Conservation (phyloP, 371 early-diverging fungal species). For the Vairimorpha apis region DNA sequence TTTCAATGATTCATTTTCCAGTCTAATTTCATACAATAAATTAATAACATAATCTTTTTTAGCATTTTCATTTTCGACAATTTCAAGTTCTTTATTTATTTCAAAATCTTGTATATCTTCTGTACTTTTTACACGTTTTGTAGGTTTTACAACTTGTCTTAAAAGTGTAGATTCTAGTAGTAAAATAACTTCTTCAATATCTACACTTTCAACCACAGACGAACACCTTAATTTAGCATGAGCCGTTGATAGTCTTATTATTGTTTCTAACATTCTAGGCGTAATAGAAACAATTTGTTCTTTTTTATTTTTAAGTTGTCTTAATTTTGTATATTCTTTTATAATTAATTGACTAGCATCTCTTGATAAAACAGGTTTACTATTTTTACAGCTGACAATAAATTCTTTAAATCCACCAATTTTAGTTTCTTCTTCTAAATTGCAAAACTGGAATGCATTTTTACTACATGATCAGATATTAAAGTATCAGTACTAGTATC, state of each 20-base stretch:
- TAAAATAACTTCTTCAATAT: constrained; percentile 55
- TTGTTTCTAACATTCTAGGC: constrained; percentile 90
- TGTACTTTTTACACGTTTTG: constrained; percentile 5
- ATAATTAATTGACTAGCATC: constrained; percentile 53
- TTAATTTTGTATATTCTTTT: constrained; percentile 53
- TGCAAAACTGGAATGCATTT: constrained; percentile 47
- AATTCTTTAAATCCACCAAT: constrained; percentile 43
- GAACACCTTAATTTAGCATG: constrained; percentile 85
- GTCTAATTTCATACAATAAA: constrained; percentile 28
- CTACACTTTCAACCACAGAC: constrained; percentile 66
- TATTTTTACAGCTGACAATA: constrained; percentile 42
- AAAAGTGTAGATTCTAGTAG: constrained; percentile 54
- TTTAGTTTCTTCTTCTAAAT: constrained; percentile 31
- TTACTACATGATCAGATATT: constrained; percentile 62
- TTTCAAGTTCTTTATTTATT: constrained; percentile 6
- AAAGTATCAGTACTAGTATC: constrained; percentile 67
- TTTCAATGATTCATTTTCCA: neutral
- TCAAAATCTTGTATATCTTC: constrained; percentile 16
- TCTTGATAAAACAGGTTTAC: constrained; percentile 52
- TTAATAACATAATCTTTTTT: constrained; percentile 25
- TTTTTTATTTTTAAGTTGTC: constrained; percentile 58
- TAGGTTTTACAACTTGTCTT: constrained; percentile 36
- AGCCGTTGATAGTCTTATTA: constrained; percentile 93
- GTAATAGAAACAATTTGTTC: constrained; percentile 72
- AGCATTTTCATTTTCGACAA: constrained; percentile 16